Evolutionary conservation across 768 basidiomycete species (phyloP).

Genomic region (Rhodotorula babjevae): DNA sequence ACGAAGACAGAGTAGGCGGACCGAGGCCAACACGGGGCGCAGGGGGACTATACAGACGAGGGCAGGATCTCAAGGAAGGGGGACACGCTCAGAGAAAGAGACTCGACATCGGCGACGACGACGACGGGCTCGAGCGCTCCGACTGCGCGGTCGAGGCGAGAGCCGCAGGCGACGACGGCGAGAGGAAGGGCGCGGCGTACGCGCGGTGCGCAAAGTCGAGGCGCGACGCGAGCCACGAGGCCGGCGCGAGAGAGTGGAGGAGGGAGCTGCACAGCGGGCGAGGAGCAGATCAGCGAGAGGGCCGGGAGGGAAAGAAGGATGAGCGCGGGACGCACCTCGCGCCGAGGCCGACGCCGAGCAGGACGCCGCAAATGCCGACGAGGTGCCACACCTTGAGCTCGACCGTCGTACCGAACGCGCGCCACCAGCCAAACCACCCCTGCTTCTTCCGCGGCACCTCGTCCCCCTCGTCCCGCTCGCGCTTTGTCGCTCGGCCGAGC

Average conservation of each 20-base stretch:
- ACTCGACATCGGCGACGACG: background rate
- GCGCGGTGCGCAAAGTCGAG: conserved; percentile 2
- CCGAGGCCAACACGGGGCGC: background rate
- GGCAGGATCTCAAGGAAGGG: background rate
- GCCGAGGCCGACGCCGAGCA: conserved; percentile 28
- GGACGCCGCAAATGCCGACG: conserved; percentile 23
- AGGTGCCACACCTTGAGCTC: conserved; percentile 35
- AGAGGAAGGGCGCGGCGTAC: background rate
- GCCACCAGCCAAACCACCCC: conserved; percentile 20
- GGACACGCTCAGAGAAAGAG: background rate
- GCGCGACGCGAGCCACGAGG: background rate
- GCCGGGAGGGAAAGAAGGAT: background rate
- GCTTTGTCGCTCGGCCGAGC: background rate
- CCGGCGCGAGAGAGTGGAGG: background rate
- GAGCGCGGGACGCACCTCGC: conserved; percentile 18
- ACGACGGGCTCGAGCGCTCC: background rate
- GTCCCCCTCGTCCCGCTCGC: background rate
- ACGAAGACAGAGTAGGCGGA: background rate
- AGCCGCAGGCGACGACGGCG: background rate
- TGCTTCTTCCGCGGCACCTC: background rate
- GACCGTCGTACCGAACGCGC: background rate
- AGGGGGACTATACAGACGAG: background rate
- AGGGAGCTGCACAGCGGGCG: background rate
- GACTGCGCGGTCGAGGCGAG: background rate
- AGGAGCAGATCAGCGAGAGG: background rate